Evolutionary conservation across 768 basidiomycete species (phyloP).

Genomic region (Arthromyces matolae): DNA sequence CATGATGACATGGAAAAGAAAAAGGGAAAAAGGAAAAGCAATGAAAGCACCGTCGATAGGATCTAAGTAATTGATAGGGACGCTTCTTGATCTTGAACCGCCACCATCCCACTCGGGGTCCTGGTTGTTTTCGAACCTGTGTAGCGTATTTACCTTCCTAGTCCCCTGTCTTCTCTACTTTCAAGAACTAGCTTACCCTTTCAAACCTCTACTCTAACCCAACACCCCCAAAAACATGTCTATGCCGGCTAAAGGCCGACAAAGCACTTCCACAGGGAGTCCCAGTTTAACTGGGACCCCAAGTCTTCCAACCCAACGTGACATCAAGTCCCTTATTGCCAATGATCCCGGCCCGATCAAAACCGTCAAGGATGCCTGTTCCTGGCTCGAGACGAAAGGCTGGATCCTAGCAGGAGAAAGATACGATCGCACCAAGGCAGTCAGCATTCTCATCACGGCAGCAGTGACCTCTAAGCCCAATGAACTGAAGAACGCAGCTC

Average conservation of each 20-base stretch:
- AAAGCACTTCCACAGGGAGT: neutral
- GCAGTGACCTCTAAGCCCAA: neutral
- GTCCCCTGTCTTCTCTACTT: no score
- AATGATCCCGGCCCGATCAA: no score
- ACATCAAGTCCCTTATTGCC: no score
- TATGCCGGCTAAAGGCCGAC: no score
- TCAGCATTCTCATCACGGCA: neutral
- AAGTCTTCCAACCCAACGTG: no score
- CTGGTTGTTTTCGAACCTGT: neutral
- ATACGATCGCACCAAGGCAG: neutral
- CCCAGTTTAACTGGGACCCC: neutral
- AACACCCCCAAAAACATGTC: no score
- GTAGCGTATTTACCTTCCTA: neutral
- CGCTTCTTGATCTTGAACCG: neutral
- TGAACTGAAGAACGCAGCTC: neutral
- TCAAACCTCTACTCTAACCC: no score
- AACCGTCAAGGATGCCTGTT: no score
- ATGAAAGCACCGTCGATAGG: no score
- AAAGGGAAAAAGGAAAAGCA: constrained; percentile 3
- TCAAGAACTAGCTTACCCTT: no score
- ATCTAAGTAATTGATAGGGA: no score
- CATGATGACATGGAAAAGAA: constrained; percentile 1
- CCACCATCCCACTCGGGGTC: neutral
- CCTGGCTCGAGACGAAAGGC: neutral
- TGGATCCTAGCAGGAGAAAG: neutral